A percentile compares a stretch with the other conserved stretches of the same genome.
These are phyloP conservation scores for Actinomucor elegans DNA, from an alignment of 371 early-diverging fungal genomes.

Conservation along the genomic window DNA sequence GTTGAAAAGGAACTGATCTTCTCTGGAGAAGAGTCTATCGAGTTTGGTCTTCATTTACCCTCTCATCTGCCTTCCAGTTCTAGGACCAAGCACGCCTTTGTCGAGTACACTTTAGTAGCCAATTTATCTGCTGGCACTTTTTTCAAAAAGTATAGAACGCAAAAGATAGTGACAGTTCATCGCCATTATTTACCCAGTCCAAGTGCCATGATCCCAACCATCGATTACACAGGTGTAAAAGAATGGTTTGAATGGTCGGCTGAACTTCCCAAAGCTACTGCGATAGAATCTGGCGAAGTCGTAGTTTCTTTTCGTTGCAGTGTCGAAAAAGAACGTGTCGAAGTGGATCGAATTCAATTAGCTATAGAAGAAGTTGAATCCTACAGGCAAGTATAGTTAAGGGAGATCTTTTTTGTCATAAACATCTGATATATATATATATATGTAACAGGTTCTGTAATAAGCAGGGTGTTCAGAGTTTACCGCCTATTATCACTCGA, in stretches of 20 bases:
- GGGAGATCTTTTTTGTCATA: no score
- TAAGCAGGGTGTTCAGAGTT: constrained; percentile 35
- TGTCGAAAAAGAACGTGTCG: constrained; percentile 46
- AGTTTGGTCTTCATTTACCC: constrained; percentile 50
- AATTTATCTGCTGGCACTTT: constrained; percentile 44
- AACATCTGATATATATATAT: no score
- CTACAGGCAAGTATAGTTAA: constrained; percentile 37
- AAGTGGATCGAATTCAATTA: constrained; percentile 35
- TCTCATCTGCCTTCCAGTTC: constrained; percentile 35
- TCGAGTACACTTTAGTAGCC: constrained; percentile 44
- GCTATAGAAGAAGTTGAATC: constrained; percentile 41
- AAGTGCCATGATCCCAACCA: constrained; percentile 45
- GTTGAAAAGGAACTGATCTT: constrained; percentile 51
- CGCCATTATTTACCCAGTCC: constrained; percentile 47
- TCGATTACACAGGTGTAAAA: constrained; percentile 30
- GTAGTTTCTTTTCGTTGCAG: constrained; percentile 44
- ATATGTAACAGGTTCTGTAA: constrained; percentile 41
- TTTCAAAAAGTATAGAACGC: constrained; percentile 43
- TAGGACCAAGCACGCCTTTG: constrained; percentile 37
- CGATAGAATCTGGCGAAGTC: constrained; percentile 44
- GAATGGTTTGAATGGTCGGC: constrained; percentile 52
- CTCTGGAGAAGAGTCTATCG: constrained; percentile 39
- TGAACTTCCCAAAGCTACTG: constrained; percentile 44
- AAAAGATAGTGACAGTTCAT: constrained; percentile 29
- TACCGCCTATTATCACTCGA: constrained; percentile 34